Base-by-base conservation (phyloP, 2,329 filamentous ascomycete species). In the Trichoderma cornu-damae region DNA sequence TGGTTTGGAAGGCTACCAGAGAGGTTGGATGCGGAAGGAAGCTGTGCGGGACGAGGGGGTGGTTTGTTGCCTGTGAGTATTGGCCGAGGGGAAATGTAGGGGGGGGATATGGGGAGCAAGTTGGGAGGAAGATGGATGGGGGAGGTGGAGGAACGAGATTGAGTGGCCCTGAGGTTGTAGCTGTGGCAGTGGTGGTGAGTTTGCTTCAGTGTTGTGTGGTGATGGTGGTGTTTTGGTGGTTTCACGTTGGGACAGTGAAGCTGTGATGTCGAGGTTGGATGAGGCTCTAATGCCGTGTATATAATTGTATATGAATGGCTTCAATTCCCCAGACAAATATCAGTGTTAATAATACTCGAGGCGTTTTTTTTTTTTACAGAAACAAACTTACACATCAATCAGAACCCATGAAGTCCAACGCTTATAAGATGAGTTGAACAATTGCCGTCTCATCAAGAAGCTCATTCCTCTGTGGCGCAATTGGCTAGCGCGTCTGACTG, bases 11-110 rank as follows among this genome's bases (percentile, higher is more conserved):
- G 68, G 69, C 74, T 22, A 88, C 84, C 1, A 83, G 73, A 6
- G 73, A 75, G 40, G 79, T 87, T 0, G 85, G 85, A 0, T 90
- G 79, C 57, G 77, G 68, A 22, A 71, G 69, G 57, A 72, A 62
- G 61, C 60, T 77, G 42, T 82, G 78, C 49, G 71, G 69, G 1
- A 68, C 69, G 28, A 71, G 70, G 34, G 84, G 83, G 0, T 88
- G 83, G 82, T 87, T 81, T 68, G 73, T 89, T 0, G 84, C 84
- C 22, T 90, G 86, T 63, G 85, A 89, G 71, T 89, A 89, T 70
- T 85, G 76, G 74, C 86, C 87, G 1, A 68, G 76, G 1, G 87
- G 87, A 0, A 89, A 90, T 65, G 73, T 89, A 0, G 66, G 77
- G 1, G 82, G 79, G 0, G 67, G 74, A 61, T 84, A 80, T 58